Conservation (phyloP, 2,329 filamentous ascomycete species). For the Hypoxylon rubiginosum region DNA sequence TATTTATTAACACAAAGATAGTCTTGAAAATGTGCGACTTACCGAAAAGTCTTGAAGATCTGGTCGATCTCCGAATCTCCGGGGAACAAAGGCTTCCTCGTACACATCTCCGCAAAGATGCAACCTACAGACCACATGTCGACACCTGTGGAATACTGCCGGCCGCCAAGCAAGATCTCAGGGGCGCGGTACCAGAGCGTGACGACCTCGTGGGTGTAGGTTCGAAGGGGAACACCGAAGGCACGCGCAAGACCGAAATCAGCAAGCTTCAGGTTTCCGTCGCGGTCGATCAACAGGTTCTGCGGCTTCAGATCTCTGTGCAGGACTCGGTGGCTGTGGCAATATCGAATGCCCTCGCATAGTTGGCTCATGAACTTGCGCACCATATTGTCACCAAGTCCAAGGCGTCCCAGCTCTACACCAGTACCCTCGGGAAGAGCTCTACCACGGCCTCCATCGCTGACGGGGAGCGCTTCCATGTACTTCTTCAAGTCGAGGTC, state of each 20-base stretch:
- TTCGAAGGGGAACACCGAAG: constrained; percentile 90
- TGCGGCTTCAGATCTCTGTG: constrained; percentile 93
- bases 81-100: constrained; percentile 90
- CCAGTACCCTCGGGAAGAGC: constrained; percentile 83
- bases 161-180: constrained; percentile 89
- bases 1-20: neutral
- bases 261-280: constrained; percentile 90
- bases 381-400: constrained; percentile 83
- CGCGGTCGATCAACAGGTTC: constrained; percentile 87
- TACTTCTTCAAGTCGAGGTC: constrained; percentile 95
- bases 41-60: constrained; percentile 96
- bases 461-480: constrained; percentile 90
- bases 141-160: constrained; percentile 93
- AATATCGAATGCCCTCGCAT: constrained; percentile 86
- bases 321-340: constrained; percentile 87
- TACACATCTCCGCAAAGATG: constrained; percentile 98
- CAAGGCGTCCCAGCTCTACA: constrained; percentile 73
- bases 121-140: constrained; percentile 97
- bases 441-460: constrained; percentile 87
- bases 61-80: constrained; percentile 94
- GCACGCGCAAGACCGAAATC: constrained; percentile 92
- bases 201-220: constrained; percentile 95
- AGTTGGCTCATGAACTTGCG: constrained; percentile 95
- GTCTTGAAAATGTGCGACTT: constrained; percentile 48
- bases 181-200: constrained; percentile 94